Base-by-base conservation (phyloP, 2,329 filamentous ascomycete species). In the Ascocoryne sarcoides region DNA sequence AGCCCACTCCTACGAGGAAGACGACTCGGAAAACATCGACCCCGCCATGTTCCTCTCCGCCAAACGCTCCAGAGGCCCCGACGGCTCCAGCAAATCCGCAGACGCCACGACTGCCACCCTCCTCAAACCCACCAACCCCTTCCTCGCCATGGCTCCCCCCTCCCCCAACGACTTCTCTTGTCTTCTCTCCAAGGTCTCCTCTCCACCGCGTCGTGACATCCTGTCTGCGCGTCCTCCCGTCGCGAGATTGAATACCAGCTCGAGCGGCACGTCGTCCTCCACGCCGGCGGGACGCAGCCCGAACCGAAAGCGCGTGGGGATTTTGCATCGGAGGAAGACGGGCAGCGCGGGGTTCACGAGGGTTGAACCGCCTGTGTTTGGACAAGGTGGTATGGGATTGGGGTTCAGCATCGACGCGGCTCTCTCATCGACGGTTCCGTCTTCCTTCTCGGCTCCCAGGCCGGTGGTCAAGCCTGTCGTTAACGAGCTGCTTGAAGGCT, bases 341-440 rank as follows among this genome's bases (percentile, higher is more conserved):
- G 72, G 71, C n/a, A 70, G 75, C 4, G 69, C 71, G 10, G n/a
- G n/a, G n/a, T 78, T 80, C 60, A 68, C 73, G 32, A 83, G 86
- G 34, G 69, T 89, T 40, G 82, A 90, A 50, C 80, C 83, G 1
- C 81, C 84, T 2, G 63, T 73, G 10, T 79, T 80, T 59, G 67
- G 57, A 37, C 64, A 65, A 44, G 67, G 57, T n/a, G 63, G 69
- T 5, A 65, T 82, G 3, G 48, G 50, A 3, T 37, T 58, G 2
- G 84, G 86, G 1, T 93, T 95, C 63, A 89, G 83, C 39, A 79
- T 95, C 44, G 84, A 92, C 58, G 83, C 85, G 17, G 89, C 87
- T 3, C 75, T 93, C 48, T 84, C 76, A 59, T 83, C 84, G 36
- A 87, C 83, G 19, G 76, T 89, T 39, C 67, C 81, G 4, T 70